Evolutionary conservation across 164 flowering plant species (phyloP).

Genomic region (Magnolia kwangsiensis): DNA sequence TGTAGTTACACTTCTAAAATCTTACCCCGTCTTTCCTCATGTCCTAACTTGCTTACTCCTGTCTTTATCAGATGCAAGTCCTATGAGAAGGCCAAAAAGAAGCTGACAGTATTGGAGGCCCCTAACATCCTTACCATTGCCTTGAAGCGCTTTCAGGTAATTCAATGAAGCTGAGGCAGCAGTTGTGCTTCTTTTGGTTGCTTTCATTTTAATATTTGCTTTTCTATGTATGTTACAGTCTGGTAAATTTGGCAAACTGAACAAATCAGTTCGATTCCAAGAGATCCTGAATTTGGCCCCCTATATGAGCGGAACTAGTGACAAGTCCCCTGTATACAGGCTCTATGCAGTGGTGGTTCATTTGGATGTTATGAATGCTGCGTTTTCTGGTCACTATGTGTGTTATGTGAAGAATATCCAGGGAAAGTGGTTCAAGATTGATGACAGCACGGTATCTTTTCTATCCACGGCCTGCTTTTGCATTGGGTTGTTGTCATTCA

Average conservation of each 20-base stretch:
- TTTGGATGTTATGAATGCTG: slow-evolving; percentile 82
- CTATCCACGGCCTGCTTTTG: not conserved
- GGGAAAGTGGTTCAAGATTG: slow-evolving; percentile 86
- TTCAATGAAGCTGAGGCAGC: not conserved
- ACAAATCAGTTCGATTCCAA: slow-evolving; percentile 69
- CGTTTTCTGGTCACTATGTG: slow-evolving; percentile 96
- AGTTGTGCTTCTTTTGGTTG: not conserved
- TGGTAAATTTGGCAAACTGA: slow-evolving; percentile 94
- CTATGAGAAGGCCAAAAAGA: slow-evolving; percentile 91
- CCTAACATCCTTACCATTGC: slow-evolving; percentile 94
- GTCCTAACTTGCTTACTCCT: not conserved
- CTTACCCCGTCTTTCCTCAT: too few species aligned
- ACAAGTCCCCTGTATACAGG: slow-evolving; percentile 65
- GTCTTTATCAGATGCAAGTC: slow-evolving; percentile 72
- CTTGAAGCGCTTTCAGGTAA: slow-evolving; percentile 88
- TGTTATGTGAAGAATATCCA: slow-evolving; percentile 69
- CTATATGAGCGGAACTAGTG: slow-evolving; percentile 72
- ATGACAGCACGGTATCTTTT: slow-evolving; percentile 74
- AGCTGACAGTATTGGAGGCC: slow-evolving; percentile 76
- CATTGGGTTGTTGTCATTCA: not conserved
- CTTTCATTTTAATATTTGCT: slow-evolving; percentile 7
- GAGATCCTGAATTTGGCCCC: slow-evolving; percentile 73
- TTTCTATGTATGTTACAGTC: slow-evolving; percentile 46
- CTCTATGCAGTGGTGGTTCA: slow-evolving; percentile 96
- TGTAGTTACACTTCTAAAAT: too few species aligned